Base-by-base conservation (phyloP, 768 basidiomycete genomes). In the Lactarius hengduanensis region DNA sequence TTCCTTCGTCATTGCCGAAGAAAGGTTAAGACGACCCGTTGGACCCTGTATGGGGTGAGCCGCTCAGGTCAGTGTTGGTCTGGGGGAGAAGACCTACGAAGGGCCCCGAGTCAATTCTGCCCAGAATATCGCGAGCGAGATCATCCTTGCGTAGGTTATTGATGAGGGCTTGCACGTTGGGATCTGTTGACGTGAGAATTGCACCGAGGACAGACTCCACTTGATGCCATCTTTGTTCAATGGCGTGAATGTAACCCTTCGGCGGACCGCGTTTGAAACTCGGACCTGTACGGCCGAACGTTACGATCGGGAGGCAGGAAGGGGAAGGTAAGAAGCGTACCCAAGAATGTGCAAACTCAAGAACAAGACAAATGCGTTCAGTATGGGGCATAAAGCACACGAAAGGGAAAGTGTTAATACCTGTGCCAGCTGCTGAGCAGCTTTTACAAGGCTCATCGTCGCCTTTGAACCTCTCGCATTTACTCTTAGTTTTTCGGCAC, bases 241-340 rank as follows among this genome's bases (percentile, higher is more conserved):
- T 94, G 45, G 93, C 93, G 74, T 94, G 91, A 59, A 96, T 94
- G 74, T 96, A 96, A 22, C 94, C 94, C 73, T 92, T 92, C 7
- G 91, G 91, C 11, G 90, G 90, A 11, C 92, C 93, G 10, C 92
- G 87, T 73, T 90, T 90, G 75, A 88, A 89, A 72, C 88, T 90
- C 0, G 89, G 89, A 55, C 88, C 90, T 91, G 62, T 16, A 55
- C 36, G 59, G 63, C n/a, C 11, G 26, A 57, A 50, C 20, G 40
- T 59, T 64, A 62, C 45, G 54, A 38, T 20, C 22, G 57, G 59
- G 63, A 59, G 57, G 30, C 57, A 16, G 50, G 34, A 45, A 2
- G 20, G 40, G 34, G 5, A n/a, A 26, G 5, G 38, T 28, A 34
- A 32, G 20, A 43, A 4, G 22, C 68, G 67, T 75, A 86, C 86